Percentiles rank a stretch among this genome's conserved stretches.
These are phyloP conservation scores for Wilhelminamyces savonicus DNA, from an alignment of 805 yeast species.

Conservation along the genomic window DNA sequence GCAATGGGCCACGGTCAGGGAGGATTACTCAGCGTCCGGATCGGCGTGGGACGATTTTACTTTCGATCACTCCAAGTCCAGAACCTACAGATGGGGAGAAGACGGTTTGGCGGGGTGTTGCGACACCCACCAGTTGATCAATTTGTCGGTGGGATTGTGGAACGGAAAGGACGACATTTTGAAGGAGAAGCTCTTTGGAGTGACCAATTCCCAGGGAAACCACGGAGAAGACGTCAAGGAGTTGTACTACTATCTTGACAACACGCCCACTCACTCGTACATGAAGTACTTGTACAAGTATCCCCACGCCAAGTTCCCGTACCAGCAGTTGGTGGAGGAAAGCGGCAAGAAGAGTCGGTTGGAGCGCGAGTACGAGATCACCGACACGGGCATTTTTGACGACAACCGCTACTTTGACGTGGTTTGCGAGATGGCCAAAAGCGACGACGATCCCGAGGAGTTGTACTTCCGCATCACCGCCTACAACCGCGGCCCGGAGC, in stretches of 20 bases:
- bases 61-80: constrained; percentile 72
- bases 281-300: constrained; percentile 89
- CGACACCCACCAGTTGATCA: constrained; percentile 73
- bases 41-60: constrained; percentile 90
- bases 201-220: constrained; percentile 89
- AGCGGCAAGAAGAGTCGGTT: constrained; percentile 58
- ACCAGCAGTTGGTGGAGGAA: constrained; percentile 62
- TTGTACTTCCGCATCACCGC: constrained; percentile 81
- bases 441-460: constrained; percentile 74
- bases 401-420: constrained; percentile 80
- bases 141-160: constrained; percentile 84
- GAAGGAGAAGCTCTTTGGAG: constrained; percentile 82
- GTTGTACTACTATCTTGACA: constrained; percentile 77
- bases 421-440: constrained; percentile 85
- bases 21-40: constrained; percentile 80
- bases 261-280: constrained; percentile 89
- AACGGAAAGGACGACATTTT: constrained; percentile 80
- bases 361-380: constrained; percentile 74
- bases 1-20: constrained; percentile 70
- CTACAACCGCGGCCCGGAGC: constrained; percentile 70
- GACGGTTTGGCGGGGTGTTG: constrained; percentile 90
- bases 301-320: constrained; percentile 83
- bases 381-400: constrained; percentile 73
- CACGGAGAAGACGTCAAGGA: constrained; percentile 96
- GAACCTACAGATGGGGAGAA: constrained; percentile 93